These are phyloP conservation scores for Solanum appendiculatum DNA, from an alignment of 257 asterid species.

Conservation along the genomic window DNA sequence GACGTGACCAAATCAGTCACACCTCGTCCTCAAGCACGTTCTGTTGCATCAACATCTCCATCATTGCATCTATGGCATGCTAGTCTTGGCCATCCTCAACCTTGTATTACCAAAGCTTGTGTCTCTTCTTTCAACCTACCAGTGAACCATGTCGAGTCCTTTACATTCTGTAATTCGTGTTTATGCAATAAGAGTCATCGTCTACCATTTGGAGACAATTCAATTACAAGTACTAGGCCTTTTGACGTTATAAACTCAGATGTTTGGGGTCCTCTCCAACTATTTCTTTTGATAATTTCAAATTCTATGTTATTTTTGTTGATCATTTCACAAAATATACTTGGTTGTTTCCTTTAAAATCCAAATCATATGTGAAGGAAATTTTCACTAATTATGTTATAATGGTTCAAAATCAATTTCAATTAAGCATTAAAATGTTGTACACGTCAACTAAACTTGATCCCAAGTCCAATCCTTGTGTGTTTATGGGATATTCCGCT, in stretches of 20 bases:
- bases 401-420: not conserved
- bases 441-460: not conserved
- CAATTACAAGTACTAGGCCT: not conserved
- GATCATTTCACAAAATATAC: not conserved
- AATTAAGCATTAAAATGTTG: not conserved
- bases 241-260: not conserved
- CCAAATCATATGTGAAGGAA: not conserved
- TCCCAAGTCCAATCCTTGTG: not conserved
- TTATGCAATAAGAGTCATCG: not conserved
- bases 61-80: not conserved
- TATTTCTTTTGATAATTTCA: not conserved
- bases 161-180: not conserved
- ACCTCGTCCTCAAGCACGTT: not conserved
- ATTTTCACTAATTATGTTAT: not conserved
- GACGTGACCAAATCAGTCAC: not conserved
- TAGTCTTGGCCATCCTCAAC: not conserved
- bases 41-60: not conserved
- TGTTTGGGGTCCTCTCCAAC: not conserved
- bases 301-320: not conserved
- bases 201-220: not conserved
- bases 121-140: not conserved
- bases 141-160: not conserved
- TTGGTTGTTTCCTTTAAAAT: not conserved
- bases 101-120: not conserved
- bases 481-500: not conserved